phyloP scores from a whole-genome alignment of 805 yeast species.

The Ogataea kodamae region DNA sequence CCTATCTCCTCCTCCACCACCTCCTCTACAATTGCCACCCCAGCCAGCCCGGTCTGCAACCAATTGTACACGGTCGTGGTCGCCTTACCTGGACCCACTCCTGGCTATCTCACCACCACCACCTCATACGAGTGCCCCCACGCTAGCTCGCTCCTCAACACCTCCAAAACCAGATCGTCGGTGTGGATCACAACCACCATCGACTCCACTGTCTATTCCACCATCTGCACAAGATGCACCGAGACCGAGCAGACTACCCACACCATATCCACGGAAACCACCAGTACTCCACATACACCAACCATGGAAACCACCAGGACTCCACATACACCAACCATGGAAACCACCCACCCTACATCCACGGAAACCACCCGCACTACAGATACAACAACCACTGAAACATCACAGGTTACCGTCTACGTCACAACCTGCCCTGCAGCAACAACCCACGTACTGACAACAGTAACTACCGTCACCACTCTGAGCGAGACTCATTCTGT shows the following conservation, averaged over 20 bases:
- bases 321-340: slow-evolving; percentile 1
- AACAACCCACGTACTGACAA: too few relatives aligned
- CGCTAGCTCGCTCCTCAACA: slow-evolving; percentile 1
- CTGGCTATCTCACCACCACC: slow-evolving; percentile 8
- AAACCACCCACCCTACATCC: not conserved
- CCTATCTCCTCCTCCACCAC: slow-evolving; percentile 4
- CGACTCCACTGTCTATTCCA: slow-evolving; percentile 9
- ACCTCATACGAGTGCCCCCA: slow-evolving; percentile 6
- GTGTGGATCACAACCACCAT: slow-evolving; percentile 8
- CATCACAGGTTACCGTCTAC: slow-evolving; percentile 1
- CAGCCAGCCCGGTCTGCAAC: too few relatives aligned
- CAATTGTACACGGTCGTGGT: too few relatives aligned
- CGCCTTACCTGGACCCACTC: too few relatives aligned
- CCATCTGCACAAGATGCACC: slow-evolving; percentile 10
- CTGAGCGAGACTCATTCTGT: too few relatives aligned
- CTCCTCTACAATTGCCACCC: slow-evolving; percentile 6
- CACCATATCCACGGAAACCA: slow-evolving; percentile 1
- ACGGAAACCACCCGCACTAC: slow-evolving; percentile 5
- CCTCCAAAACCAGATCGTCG: slow-evolving; percentile 1
- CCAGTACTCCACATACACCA: slow-evolving; percentile 1
- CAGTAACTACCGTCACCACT: too few relatives aligned
- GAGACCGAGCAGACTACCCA: slow-evolving; percentile 3
- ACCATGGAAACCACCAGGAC: too few relatives aligned
- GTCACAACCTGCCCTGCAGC: slow-evolving; percentile 6
- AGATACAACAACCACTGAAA: not conserved